Percentiles rank a stretch among this genome's conserved stretches.
Evolutionary conservation across 2,329 filamentous ascomycete species (phyloP).

Genomic region (Capronia americana): DNA sequence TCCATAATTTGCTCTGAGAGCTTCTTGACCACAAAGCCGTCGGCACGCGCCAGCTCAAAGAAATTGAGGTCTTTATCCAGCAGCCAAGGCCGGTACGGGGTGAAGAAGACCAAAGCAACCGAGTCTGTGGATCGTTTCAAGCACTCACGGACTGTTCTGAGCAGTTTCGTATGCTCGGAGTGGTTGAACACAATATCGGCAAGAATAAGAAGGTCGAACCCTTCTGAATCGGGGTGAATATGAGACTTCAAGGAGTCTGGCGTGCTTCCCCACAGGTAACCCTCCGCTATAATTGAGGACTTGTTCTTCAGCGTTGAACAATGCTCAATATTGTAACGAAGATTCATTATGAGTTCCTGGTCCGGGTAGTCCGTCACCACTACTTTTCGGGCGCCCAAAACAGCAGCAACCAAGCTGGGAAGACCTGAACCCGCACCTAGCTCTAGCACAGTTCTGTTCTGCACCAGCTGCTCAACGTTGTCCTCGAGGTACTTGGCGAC

Average conservation of each 20-base stretch:
- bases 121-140: slow-evolving; percentile 63
- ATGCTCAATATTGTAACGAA: slow-evolving; percentile 74
- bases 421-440: slow-evolving; percentile 88
- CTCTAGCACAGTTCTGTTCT: slow-evolving; percentile 76
- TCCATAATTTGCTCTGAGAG: slow-evolving; percentile 83
- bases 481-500: slow-evolving; percentile 79
- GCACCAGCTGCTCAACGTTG: slow-evolving; percentile 65
- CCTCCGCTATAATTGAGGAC: slow-evolving; percentile 64
- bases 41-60: slow-evolving; percentile 75
- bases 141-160: slow-evolving; percentile 72
- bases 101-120: slow-evolving; percentile 87
- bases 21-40: slow-evolving; percentile 78
- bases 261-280: slow-evolving; percentile 83
- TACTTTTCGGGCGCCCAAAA: slow-evolving; percentile 70
- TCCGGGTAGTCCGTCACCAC: slow-evolving; percentile 92
- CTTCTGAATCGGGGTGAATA: slow-evolving; percentile 48
- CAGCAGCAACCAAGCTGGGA: slow-evolving; percentile 77
- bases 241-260: slow-evolving; percentile 64
- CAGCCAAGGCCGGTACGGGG: slow-evolving; percentile 91
- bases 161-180: slow-evolving; percentile 79
- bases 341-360: slow-evolving; percentile 77
- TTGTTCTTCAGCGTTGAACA: slow-evolving; percentile 55
- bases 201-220: slow-evolving; percentile 82
- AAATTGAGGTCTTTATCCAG: slow-evolving; percentile 83
- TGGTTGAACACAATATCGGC: slow-evolving; percentile 93